Percentiles rank a stretch among this genome's conserved stretches.
Evolutionary conservation across 2,329 filamentous ascomycete species (phyloP).

Genomic region (Coniochaeta sp.): DNA sequence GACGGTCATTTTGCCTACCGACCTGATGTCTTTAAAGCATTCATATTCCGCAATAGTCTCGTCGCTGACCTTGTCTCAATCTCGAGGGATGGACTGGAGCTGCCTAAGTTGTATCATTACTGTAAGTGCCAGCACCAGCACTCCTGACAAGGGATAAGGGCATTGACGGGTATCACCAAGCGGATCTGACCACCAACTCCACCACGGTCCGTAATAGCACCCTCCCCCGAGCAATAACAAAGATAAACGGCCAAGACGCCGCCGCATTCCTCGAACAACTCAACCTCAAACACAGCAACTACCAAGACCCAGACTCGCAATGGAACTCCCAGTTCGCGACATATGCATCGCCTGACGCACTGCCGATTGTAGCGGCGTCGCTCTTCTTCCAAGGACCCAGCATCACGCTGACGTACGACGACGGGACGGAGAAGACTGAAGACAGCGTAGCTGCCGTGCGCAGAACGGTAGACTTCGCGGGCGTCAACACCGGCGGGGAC

Average conservation of each 20-base stretch:
- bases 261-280: constrained; percentile 38
- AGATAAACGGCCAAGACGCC: constrained; percentile 51
- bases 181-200: constrained; percentile 17
- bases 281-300: constrained; percentile 32
- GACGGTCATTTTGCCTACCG: constrained; percentile 57
- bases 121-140: constrained; percentile 20
- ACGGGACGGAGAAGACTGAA: constrained; percentile 19
- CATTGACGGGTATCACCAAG: neutral
- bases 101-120: constrained; percentile 50
- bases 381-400: constrained; percentile 19
- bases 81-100: constrained; percentile 48
- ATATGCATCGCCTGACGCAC: constrained; percentile 15
- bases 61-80: constrained; percentile 44
- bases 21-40: constrained; percentile 45
- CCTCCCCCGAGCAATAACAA: constrained; percentile 37
- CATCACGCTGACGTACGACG: constrained; percentile 24
- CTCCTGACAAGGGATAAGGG: neutral
- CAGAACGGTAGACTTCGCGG: constrained; percentile 18
- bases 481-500: constrained; percentile 23
- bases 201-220: constrained; percentile 20
- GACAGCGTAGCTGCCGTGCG: constrained; percentile 18
- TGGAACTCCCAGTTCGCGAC: constrained; percentile 29
- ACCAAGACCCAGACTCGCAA: constrained; percentile 50
- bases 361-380: constrained; percentile 14
- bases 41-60: constrained; percentile 31